phyloP scores from a whole-genome alignment of 2,329 filamentous ascomycete genomes.

The Apiospora koreana region DNA sequence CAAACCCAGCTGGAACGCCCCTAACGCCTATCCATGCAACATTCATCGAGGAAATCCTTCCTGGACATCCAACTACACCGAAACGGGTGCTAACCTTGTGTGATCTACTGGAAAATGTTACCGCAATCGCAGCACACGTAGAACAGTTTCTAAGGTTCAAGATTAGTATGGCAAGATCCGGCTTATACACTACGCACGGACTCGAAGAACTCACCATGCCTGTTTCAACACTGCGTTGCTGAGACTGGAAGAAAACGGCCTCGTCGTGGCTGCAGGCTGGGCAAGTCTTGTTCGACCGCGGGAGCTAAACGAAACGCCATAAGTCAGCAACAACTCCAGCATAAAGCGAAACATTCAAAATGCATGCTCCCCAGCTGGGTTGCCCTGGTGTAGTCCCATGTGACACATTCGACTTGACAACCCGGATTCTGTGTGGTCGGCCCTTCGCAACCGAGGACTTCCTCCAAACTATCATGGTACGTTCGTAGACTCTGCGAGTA shows the following conservation, averaged over 20 bases:
- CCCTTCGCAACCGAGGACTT: background rate
- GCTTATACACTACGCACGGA: background rate
- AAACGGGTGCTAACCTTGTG: background rate
- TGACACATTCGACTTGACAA: background rate
- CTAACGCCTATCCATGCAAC: constrained; percentile 8
- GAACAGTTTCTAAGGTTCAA: constrained; percentile 71
- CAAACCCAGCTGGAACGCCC: background rate
- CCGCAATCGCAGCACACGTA: constrained; percentile 95
- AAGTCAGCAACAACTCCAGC: constrained; percentile 38
- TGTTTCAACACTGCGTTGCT: constrained; percentile 94
- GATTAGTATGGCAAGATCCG: background rate
- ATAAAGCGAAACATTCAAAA: constrained; percentile 23
- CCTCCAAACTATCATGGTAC: background rate
- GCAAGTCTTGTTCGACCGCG: constrained; percentile 83
- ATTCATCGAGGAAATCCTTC: background rate
- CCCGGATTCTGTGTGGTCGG: background rate
- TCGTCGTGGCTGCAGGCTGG: constrained; percentile 83
- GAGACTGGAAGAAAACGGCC: constrained; percentile 98
- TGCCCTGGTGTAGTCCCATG: constrained; percentile 5
- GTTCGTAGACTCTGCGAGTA: background rate
- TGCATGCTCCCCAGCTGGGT: constrained; percentile 24
- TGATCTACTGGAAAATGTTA: constrained; percentile 71
- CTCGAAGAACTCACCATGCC: constrained; percentile 76
- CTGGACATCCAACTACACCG: background rate
- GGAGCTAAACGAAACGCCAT: constrained; percentile 67